These are phyloP conservation scores for Onygenales sp. DNA, from an alignment of 2,329 filamentous ascomycete genomes.

Conservation along the genomic window DNA sequence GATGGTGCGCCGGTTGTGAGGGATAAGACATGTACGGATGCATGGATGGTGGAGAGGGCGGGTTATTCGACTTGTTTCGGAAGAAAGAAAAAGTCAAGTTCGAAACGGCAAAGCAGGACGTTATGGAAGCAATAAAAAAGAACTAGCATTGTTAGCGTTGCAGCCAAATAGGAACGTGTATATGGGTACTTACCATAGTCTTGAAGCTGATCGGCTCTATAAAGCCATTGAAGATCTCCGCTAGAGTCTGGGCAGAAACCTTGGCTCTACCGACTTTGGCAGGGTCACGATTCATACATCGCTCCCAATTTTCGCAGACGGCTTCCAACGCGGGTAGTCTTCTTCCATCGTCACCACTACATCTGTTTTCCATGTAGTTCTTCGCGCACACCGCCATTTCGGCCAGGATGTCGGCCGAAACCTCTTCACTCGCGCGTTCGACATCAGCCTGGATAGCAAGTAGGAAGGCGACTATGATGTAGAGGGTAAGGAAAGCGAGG, in stretches of 20 bases:
- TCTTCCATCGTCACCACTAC: constrained; percentile 46
- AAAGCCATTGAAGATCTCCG: constrained; percentile 88
- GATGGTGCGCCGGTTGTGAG: constrained; percentile 14
- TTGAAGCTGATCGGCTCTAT: constrained; percentile 86
- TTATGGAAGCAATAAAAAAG: constrained; percentile 30
- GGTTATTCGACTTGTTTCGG: constrained; percentile 32
- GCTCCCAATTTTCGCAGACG: constrained; percentile 70
- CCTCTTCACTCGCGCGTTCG: constrained; percentile 58
- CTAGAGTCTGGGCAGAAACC: constrained; percentile 78
- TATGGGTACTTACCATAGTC: constrained; percentile 47
- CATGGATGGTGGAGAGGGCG: constrained; percentile 15
- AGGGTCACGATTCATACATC: constrained; percentile 80
- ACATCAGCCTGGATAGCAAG: constrained; percentile 66
- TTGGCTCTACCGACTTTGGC: constrained; percentile 67
- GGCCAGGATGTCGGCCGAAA: constrained; percentile 57
- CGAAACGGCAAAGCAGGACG: constrained; percentile 45
- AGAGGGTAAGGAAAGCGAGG: constrained; percentile 43
- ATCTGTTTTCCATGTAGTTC: constrained; percentile 68
- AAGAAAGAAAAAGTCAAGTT: constrained; percentile 53
- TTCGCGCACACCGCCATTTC: constrained; percentile 65
- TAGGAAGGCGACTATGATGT: constrained; percentile 60
- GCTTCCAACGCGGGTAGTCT: constrained; percentile 63
- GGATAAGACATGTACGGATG: constrained; percentile 16
- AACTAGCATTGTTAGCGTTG: constrained; percentile 15
- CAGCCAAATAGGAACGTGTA: background rate